phyloP scores from a whole-genome alignment of 164 flowering plant species.

The Magnolia kwangsiensis region DNA sequence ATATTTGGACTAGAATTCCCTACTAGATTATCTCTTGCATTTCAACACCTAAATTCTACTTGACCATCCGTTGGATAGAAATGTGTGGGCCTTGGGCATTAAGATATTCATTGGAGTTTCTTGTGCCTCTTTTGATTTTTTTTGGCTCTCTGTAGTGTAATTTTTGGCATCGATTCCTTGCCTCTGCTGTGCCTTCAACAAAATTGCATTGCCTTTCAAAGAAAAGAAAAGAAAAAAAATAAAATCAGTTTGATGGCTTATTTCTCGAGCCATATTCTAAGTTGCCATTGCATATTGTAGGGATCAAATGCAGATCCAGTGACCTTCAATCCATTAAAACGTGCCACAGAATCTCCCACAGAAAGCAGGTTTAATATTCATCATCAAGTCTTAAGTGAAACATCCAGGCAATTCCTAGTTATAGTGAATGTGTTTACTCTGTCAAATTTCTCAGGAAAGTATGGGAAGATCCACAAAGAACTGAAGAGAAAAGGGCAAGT shows the following conservation, averaged over 20 bases:
- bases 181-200: no score
- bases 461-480: slow-evolving; percentile 18
- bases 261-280: not conserved
- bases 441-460: slow-evolving; percentile 33
- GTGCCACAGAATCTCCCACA: slow-evolving; percentile 35
- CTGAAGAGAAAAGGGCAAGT: slow-evolving; percentile 35
- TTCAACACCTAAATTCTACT: no score
- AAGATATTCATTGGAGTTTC: no score
- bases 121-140: not conserved
- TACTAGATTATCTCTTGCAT: no score
- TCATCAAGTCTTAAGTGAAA: not conserved
- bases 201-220: no score
- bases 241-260: not conserved
- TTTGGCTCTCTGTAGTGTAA: not conserved
- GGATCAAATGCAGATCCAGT: slow-evolving; percentile 27
- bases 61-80: no score
- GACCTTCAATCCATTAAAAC: slow-evolving; percentile 43
- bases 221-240: no score
- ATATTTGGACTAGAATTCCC: no score
- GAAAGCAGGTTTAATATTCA: slow-evolving; percentile 47
- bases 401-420: not conserved
- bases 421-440: slow-evolving; percentile 5
- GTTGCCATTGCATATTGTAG: slow-evolving; percentile 30
- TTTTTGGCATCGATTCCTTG: not conserved
- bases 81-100: no score